Evolutionary conservation across 345 rosid genomes (phyloP).

Genomic region (Eucalyptus curtisii): DNA sequence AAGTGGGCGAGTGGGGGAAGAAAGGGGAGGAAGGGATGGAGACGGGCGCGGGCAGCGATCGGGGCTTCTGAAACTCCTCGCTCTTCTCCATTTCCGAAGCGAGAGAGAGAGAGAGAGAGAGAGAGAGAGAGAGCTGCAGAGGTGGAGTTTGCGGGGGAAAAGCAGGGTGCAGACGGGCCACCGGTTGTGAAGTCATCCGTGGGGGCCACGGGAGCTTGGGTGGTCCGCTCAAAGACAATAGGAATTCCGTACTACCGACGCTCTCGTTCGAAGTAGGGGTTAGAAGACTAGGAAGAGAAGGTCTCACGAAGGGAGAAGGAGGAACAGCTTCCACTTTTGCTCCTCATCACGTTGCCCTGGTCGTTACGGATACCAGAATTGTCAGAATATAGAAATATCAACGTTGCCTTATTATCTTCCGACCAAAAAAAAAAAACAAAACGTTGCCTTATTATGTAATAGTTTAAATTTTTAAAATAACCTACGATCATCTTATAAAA

Average conservation of each 20-base stretch:
- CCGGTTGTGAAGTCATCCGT: neutral
- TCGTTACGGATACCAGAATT: neutral
- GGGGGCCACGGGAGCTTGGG: neutral
- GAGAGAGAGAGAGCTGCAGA: neutral
- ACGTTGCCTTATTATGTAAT: no score
- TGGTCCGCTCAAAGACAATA: neutral
- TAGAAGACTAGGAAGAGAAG: no score
- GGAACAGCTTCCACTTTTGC: neutral
- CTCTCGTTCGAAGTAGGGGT: no score
- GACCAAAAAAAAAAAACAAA: no score
- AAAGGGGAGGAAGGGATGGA: neutral
- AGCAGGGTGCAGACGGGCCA: neutral
- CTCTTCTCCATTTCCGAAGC: neutral
- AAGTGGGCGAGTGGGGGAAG: neutral
- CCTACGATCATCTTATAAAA: fast-evolving
- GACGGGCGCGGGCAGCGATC: neutral
- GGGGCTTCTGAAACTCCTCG: neutral
- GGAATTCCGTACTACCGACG: neutral
- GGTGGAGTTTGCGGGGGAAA: neutral
- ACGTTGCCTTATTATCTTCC: neutral
- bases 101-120: neutral
- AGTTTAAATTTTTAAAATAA: no score
- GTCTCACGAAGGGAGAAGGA: neutral
- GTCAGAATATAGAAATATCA: neutral
- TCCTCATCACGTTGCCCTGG: neutral